Evolutionary conservation across 306 rosid species (phyloP).

Genomic region (Cicer chorassanicum): DNA sequence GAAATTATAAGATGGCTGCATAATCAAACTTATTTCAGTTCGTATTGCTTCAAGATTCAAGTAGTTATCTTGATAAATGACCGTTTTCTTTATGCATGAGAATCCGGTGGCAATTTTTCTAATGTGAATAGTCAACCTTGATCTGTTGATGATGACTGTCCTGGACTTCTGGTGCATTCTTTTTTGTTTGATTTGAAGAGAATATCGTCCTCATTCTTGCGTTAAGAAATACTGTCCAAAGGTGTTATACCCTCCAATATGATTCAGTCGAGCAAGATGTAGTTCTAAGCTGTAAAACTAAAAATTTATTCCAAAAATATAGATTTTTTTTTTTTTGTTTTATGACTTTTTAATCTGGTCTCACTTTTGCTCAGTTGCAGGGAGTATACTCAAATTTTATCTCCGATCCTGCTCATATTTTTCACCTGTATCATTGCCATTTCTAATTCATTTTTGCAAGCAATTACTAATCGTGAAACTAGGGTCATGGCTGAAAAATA

Average conservation of each 20-base stretch:
- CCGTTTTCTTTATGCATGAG: conserved; percentile 33
- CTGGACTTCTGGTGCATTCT: neutral
- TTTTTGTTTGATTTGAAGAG: neutral
- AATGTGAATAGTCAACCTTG: conserved; percentile 39
- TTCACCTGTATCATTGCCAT: neutral
- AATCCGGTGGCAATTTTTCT: conserved; percentile 48
- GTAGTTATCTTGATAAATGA: conserved; percentile 34
- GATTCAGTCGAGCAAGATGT: neutral
- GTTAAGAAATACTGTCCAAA: neutral
- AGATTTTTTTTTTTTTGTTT: neutral
- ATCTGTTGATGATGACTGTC: neutral
- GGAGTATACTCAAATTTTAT: neutral
- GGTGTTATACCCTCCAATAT: neutral
- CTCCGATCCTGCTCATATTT: neutral
- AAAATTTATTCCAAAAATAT: neutral
- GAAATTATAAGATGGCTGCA: conserved; percentile 43
- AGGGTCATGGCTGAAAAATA: neutral
- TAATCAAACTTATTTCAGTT: conserved; percentile 33
- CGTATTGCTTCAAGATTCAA: conserved; percentile 45
- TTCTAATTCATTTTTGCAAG: neutral
- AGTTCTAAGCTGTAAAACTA: neutral
- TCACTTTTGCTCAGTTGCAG: neutral
- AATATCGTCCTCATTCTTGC: neutral
- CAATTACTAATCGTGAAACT: neutral
- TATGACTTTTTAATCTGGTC: neutral